Conservation (phyloP, 805 yeast species). For the Saccharomyces mikatae region DNA sequence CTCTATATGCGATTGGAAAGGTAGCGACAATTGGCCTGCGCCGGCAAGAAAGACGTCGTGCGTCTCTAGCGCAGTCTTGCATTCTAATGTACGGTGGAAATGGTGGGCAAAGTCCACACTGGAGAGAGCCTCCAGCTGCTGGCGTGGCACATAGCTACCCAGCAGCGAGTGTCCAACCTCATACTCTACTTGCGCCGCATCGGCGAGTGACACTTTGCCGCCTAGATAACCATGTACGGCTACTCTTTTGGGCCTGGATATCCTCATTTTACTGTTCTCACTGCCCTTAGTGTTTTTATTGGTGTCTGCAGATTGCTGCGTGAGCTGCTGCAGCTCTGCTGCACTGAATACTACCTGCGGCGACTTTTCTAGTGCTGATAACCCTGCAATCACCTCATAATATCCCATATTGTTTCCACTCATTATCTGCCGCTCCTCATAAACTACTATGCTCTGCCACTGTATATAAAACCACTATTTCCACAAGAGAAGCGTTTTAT, state of each 20-base stretch:
- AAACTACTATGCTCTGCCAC: background rate
- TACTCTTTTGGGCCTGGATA: conserved; percentile 7
- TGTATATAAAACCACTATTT: background rate
- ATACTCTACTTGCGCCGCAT: conserved; percentile 19
- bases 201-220: conserved; percentile 20
- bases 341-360: conserved; percentile 21
- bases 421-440: background rate
- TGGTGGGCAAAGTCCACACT: conserved; percentile 29
- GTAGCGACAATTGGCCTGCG: conserved; percentile 3
- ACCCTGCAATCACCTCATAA: conserved; percentile 26
- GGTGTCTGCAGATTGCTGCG: conserved; percentile 22
- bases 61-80: conserved; percentile 23
- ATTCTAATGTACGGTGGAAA: conserved; percentile 25
- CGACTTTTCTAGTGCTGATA: conserved; percentile 26
- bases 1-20: conserved; percentile 3
- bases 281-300: conserved; percentile 15
- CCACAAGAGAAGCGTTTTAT: background rate
- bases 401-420: conserved; percentile 9
- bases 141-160: conserved; percentile 29
- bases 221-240: conserved; percentile 29
- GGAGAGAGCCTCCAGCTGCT: conserved; percentile 26
- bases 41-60: conserved; percentile 18
- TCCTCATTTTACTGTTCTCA: conserved; percentile 11
- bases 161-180: conserved; percentile 26
- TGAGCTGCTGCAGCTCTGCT: conserved; percentile 22